A percentile compares a stretch with the other conserved stretches of the same genome.
Conservation (phyloP, 371 early-diverging fungal genomes). For the Coelomomyces lativittatus region DNA sequence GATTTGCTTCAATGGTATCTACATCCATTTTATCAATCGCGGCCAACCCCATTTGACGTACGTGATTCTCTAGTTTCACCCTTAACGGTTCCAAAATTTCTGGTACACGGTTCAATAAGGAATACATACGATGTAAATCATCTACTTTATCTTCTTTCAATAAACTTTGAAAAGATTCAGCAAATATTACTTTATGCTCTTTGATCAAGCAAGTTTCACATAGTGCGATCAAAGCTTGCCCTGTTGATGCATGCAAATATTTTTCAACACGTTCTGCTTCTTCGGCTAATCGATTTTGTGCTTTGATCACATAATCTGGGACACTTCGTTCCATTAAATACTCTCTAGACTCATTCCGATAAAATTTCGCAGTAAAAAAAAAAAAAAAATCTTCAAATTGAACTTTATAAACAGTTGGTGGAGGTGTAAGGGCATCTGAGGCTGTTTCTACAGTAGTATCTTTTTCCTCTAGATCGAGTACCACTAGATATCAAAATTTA, state of each 20-base stretch:
- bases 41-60: slow-evolving; percentile 59
- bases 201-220: slow-evolving; percentile 69
- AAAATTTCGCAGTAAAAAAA: slow-evolving; percentile 59
- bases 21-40: slow-evolving; percentile 66
- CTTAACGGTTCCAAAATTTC: slow-evolving; percentile 61
- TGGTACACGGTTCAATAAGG: slow-evolving; percentile 56
- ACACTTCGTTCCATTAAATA: slow-evolving; percentile 70
- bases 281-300: slow-evolving; percentile 60
- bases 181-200: slow-evolving; percentile 55
- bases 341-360: slow-evolving; percentile 61
- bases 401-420: slow-evolving; percentile 39
- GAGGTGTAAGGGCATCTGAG: background rate
- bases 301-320: slow-evolving; percentile 84
- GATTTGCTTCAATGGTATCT: slow-evolving; percentile 44
- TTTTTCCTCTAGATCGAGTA: slow-evolving; percentile 3
- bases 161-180: slow-evolving; percentile 71
- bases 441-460: background rate
- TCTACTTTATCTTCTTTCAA: slow-evolving; percentile 67
- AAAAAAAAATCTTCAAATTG: slow-evolving; percentile 68
- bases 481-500: too few relatives aligned
- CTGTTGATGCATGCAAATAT: slow-evolving; percentile 65
- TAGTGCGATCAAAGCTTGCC: slow-evolving; percentile 51
- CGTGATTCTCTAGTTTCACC: slow-evolving; percentile 56
- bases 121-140: slow-evolving; percentile 70
- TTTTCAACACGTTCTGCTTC: slow-evolving; percentile 72